Percentiles rank a stretch among this genome's conserved stretches.
Conservation (phyloP, 306 rosid genomes). For the Ochetophila trinervis region DNA sequence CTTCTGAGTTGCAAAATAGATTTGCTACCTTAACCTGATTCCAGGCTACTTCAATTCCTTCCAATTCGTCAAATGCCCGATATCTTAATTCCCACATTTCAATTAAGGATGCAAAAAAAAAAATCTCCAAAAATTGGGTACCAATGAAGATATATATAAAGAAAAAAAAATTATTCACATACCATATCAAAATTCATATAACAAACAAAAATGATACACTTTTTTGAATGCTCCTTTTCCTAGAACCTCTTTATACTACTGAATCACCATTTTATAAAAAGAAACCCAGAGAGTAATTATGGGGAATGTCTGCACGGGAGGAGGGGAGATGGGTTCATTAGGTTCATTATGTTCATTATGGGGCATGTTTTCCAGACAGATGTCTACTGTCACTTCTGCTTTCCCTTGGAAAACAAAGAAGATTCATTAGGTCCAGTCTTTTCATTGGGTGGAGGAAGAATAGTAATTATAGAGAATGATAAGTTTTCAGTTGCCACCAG, state of each 20-base stretch:
- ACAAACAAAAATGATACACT: constrained; percentile 74
- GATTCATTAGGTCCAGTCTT: no score
- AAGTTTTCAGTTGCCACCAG: no score
- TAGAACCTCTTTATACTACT: constrained; percentile 84
- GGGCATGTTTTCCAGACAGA: no score
- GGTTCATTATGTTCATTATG: no score
- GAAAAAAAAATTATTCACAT: background rate
- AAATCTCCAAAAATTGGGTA: background rate
- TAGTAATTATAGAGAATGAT: no score
- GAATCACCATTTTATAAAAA: constrained; percentile 15
- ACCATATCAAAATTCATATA: background rate
- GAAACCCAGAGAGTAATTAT: no score
- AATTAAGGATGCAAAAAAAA: constrained; percentile 48
- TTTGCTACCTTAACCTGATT: constrained; percentile 91
- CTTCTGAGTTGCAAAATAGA: constrained; percentile 63
- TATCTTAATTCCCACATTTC: constrained; percentile 55
- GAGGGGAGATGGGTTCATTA: no score
- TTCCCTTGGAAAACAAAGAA: no score
- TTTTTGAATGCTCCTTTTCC: constrained; percentile 97
- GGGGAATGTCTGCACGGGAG: no score
- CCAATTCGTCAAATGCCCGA: constrained; percentile 92
- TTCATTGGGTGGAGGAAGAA: no score
- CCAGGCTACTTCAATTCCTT: constrained; percentile 99
- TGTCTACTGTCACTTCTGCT: no score
- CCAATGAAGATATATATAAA: constrained; percentile 1